phyloP scores from a whole-genome alignment of 352 stramenopile genomes.

The Pythium insidiosum region DNA sequence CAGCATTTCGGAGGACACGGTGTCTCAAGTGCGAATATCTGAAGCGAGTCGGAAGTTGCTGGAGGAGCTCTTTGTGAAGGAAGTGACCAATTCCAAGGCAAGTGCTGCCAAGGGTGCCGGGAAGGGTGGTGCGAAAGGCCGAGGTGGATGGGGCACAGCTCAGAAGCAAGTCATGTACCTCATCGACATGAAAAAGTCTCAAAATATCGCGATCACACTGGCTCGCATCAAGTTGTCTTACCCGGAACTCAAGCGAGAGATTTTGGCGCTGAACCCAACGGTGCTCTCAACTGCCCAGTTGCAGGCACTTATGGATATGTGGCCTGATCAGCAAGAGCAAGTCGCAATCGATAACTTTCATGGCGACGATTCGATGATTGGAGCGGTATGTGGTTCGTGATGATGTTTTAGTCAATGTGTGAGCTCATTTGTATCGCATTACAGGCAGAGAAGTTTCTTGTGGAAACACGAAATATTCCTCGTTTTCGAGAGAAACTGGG shows the following conservation, averaged over 20 bases:
- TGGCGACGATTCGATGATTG: constrained; percentile 48
- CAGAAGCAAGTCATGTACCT: constrained; percentile 71
- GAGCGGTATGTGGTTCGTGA: constrained; percentile 20
- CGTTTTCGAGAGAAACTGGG: constrained; percentile 64
- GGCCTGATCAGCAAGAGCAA: constrained; percentile 69
- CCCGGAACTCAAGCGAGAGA: constrained; percentile 59
- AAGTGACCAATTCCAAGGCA: constrained; percentile 37
- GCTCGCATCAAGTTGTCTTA: constrained; percentile 70
- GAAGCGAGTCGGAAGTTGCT: constrained; percentile 60
- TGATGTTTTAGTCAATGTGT: too few relatives aligned
- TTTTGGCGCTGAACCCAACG: constrained; percentile 67
- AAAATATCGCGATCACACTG: constrained; percentile 83
- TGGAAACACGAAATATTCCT: constrained; percentile 60
- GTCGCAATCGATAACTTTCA: constrained; percentile 58
- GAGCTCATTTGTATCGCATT: not conserved
- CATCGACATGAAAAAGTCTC: constrained; percentile 85
- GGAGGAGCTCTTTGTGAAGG: constrained; percentile 78
- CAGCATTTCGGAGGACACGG: constrained; percentile 27
- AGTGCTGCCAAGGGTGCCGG: not conserved
- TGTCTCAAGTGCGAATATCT: constrained; percentile 47
- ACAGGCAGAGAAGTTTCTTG: constrained; percentile 69
- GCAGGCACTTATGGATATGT: constrained; percentile 81
- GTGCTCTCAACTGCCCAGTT: constrained; percentile 72
- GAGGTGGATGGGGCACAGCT: constrained; percentile 16
- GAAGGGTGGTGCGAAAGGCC: constrained; percentile 12